Conservation (phyloP, 805 yeast species). For the Saturnispora kantuleensis region DNA sequence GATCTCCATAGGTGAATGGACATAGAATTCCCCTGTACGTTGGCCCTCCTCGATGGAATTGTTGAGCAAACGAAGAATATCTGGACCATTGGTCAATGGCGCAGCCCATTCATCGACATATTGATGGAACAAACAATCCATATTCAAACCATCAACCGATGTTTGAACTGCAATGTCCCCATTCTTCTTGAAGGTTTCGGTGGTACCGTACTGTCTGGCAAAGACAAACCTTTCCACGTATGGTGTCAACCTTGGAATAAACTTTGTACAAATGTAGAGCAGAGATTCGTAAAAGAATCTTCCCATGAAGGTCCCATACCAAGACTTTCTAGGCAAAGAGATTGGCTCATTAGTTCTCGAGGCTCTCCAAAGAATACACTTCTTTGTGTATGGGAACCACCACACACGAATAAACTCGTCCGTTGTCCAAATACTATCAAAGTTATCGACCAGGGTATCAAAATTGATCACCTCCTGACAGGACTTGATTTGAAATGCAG, state of each 20-base stretch:
- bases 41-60: constrained; percentile 55
- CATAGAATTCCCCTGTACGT: constrained; percentile 53
- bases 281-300: constrained; percentile 71
- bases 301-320: constrained; percentile 80
- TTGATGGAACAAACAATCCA: constrained; percentile 93
- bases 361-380: constrained; percentile 88
- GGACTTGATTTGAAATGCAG: constrained; percentile 71
- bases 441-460: constrained; percentile 56
- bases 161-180: constrained; percentile 61
- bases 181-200: constrained; percentile 46
- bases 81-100: constrained; percentile 71
- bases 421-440: constrained; percentile 78
- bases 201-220: constrained; percentile 69
- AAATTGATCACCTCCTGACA: constrained; percentile 75
- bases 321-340: constrained; percentile 57
- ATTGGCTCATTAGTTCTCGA: constrained; percentile 57
- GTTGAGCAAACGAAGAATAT: constrained; percentile 53
- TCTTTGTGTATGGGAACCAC: constrained; percentile 94
- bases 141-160: constrained; percentile 79
- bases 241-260: constrained; percentile 74
- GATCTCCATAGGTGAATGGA: constrained; percentile 93
- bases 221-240: constrained; percentile 77
- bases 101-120: constrained; percentile 97
- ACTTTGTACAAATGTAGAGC: constrained; percentile 67
- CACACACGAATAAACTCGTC: constrained; percentile 88